Conservation (phyloP, 495 filamentous ascomycete genomes). For the Penicillium maclennaniae region DNA sequence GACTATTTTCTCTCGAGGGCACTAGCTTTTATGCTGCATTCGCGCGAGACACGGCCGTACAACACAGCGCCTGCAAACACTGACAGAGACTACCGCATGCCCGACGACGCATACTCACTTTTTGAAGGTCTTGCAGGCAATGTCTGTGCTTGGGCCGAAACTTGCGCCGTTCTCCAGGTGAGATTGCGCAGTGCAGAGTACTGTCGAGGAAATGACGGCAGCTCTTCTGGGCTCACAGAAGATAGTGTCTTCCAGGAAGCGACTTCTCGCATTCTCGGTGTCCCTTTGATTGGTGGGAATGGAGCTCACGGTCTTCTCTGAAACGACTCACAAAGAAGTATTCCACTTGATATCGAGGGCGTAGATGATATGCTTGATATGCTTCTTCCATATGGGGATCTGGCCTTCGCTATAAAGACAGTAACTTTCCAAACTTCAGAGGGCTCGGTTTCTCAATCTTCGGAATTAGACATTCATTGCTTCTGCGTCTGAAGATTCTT, state of each 20-base stretch:
- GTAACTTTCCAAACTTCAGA: too few relatives aligned
- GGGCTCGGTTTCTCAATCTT: too few relatives aligned
- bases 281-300: constrained; percentile 30
- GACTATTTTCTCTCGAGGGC: constrained; percentile 44
- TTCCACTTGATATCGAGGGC: too few relatives aligned
- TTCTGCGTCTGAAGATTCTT: too few relatives aligned
- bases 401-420: too few relatives aligned
- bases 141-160: constrained; percentile 46
- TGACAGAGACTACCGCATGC: constrained; percentile 37
- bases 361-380: too few relatives aligned
- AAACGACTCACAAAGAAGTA: background rate
- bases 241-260: constrained; percentile 18
- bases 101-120: constrained; percentile 42
- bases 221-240: constrained; percentile 1
- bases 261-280: constrained; percentile 25
- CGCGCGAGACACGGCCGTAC: constrained; percentile 40
- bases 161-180: constrained; percentile 35
- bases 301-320: constrained; percentile 25
- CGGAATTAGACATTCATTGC: too few relatives aligned
- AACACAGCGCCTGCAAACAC: constrained; percentile 13
- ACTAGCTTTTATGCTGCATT: constrained; percentile 39
- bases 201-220: constrained; percentile 7
- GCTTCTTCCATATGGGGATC: too few relatives aligned
- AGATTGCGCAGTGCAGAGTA: constrained; percentile 35
- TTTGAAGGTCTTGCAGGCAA: constrained; percentile 46